phyloP scores from a whole-genome alignment of 768 basidiomycete species.

The Amanita rimosa region DNA sequence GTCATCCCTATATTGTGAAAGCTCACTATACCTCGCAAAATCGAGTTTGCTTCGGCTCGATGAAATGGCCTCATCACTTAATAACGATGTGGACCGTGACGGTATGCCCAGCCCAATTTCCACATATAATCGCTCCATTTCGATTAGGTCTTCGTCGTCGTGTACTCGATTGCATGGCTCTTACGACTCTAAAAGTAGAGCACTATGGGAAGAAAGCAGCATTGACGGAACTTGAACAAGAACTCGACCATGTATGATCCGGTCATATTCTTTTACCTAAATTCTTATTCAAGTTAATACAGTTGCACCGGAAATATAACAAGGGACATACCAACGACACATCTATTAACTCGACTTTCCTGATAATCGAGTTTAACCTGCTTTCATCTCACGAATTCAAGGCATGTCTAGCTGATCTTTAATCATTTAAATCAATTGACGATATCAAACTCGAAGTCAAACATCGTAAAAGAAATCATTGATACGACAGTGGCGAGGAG shows the following conservation, averaged over 20 bases:
- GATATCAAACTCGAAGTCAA: not conserved
- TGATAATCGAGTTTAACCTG: not conserved
- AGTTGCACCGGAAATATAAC: not conserved
- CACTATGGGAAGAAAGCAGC: slow-evolving; percentile 12
- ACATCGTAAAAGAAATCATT: slow-evolving; percentile 4
- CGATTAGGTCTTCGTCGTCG: slow-evolving; percentile 26
- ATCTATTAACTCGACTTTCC: not conserved
- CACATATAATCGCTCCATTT: not conserved
- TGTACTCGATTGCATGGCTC: slow-evolving; percentile 27
- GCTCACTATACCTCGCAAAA: not conserved
- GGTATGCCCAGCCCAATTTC: slow-evolving; percentile 9
- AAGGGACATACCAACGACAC: not conserved
- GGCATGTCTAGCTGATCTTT: not conserved
- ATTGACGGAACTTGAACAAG: not conserved
- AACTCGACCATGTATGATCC: slow-evolving; percentile 15
- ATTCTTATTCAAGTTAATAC: not conserved
- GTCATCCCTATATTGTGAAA: slow-evolving; percentile 19
- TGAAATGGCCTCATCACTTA: slow-evolving; percentile 9
- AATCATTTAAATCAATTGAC: slow-evolving; percentile 1
- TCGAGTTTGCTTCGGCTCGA: slow-evolving; percentile 12
- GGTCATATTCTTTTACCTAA: not conserved
- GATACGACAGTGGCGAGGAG: slow-evolving; percentile 6
- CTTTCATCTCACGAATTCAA: not conserved
- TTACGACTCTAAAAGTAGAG: slow-evolving; percentile 20
- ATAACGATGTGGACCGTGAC: slow-evolving; percentile 9